phyloP scores from a whole-genome alignment of 1,139 yeast species.

The Pichia sp. region DNA sequence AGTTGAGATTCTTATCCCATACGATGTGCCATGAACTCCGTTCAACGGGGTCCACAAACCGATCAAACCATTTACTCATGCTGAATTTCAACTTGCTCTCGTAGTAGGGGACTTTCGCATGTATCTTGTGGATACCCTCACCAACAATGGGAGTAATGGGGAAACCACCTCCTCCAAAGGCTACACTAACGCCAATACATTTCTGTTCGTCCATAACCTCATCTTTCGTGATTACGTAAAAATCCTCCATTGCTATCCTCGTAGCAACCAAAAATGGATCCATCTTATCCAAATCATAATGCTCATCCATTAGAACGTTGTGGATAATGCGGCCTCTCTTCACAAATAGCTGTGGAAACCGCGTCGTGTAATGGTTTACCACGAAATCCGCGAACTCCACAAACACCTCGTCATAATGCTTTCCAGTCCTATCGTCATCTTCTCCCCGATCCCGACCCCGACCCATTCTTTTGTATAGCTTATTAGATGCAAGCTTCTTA shows the following conservation, averaged over 20 bases:
- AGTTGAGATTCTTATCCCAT: slow-evolving; percentile 43
- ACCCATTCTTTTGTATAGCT: slow-evolving; percentile 34
- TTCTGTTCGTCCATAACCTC: slow-evolving; percentile 36
- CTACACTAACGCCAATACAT: slow-evolving; percentile 47
- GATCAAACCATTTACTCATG: slow-evolving; percentile 47
- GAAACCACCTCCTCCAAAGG: slow-evolving; percentile 52
- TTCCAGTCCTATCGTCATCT: no score
- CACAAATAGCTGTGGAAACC: slow-evolving; percentile 44
- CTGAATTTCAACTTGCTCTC: slow-evolving; percentile 40
- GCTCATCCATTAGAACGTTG: slow-evolving; percentile 40
- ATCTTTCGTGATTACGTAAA: slow-evolving; percentile 34
- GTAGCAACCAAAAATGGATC: slow-evolving; percentile 43
- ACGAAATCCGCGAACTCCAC: slow-evolving; percentile 41
- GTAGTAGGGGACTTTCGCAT: slow-evolving; percentile 44
- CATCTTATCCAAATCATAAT: slow-evolving; percentile 39
- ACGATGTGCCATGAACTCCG: slow-evolving; percentile 47
- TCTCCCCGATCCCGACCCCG: no score
- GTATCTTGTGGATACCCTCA: slow-evolving; percentile 38
- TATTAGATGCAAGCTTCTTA: slow-evolving; percentile 24
- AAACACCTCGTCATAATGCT: slow-evolving; percentile 33
- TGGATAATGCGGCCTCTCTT: slow-evolving; percentile 30
- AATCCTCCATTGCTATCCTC: slow-evolving; percentile 46
- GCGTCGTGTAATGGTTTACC: slow-evolving; percentile 34
- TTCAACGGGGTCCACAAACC: slow-evolving; percentile 42
- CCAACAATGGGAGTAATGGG: slow-evolving; percentile 39